Conservation (phyloP, 192 early-diverging fungal genomes). For the Phycomyces blakesleeanus region DNA sequence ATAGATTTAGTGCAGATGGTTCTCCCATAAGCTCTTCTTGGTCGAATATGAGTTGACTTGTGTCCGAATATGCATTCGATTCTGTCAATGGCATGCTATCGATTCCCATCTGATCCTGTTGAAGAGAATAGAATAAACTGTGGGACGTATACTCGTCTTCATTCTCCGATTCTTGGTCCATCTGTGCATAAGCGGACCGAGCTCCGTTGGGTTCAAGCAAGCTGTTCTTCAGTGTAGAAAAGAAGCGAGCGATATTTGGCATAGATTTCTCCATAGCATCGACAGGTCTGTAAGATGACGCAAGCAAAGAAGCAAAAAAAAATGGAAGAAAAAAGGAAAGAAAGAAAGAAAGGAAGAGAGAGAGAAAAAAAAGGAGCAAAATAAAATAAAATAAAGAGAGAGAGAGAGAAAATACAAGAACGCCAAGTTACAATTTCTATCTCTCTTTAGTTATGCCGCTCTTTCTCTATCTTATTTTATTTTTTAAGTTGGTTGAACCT, state of each 20-base stretch:
- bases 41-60: slow-evolving; percentile 27
- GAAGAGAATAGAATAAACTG: slow-evolving; percentile 32
- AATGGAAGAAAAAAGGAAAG: background rate
- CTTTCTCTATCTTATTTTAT: too few relatives aligned
- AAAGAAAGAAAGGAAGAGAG: too few relatives aligned
- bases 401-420: too few relatives aligned
- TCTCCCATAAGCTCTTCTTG: slow-evolving; percentile 17
- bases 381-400: too few relatives aligned
- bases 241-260: slow-evolving; percentile 19
- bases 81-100: slow-evolving; percentile 30
- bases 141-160: slow-evolving; percentile 25
- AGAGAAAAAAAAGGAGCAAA: too few relatives aligned
- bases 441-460: too few relatives aligned
- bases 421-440: too few relatives aligned
- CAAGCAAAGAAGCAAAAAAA: background rate
- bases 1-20: background rate
- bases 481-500: too few relatives aligned
- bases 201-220: slow-evolving; percentile 5
- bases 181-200: slow-evolving; percentile 22
- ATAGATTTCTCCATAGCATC: slow-evolving; percentile 22
- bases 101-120: slow-evolving; percentile 13
- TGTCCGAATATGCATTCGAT: slow-evolving; percentile 30
- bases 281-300: background rate
- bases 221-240: slow-evolving; percentile 11
- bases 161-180: slow-evolving; percentile 32